Evolutionary conservation across 2,329 filamentous ascomycete species (phyloP).

Genomic region (Aspergillus sp.): DNA sequence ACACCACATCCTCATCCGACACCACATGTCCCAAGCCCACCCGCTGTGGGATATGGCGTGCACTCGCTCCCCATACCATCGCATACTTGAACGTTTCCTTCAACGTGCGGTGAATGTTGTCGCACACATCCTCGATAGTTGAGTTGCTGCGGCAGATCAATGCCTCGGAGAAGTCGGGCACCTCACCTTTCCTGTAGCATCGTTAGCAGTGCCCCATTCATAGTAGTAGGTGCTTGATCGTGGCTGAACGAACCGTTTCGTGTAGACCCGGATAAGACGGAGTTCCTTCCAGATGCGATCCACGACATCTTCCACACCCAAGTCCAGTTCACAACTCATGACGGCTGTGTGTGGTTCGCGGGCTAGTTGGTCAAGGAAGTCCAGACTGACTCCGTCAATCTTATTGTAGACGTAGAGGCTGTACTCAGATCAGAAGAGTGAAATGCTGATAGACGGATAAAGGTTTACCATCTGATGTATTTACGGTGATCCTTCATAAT

Average conservation of each 20-base stretch:
- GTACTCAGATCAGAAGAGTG: background rate
- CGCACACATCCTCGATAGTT: constrained; percentile 95
- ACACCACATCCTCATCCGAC: constrained; percentile 68
- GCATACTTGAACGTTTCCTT: constrained; percentile 99
- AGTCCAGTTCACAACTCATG: constrained; percentile 95
- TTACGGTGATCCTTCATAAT: constrained; percentile 99
- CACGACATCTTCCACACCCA: constrained; percentile 90
- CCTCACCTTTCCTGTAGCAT: constrained; percentile 71
- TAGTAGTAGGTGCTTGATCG: background rate
- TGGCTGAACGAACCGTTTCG: constrained; percentile 63
- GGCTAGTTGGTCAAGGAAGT: constrained; percentile 89
- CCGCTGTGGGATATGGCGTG: constrained; percentile 88
- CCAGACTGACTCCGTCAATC: constrained; percentile 90
- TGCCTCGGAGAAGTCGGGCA: constrained; percentile 87
- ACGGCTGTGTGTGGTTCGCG: constrained; percentile 92
- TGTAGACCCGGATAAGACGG: constrained; percentile 87
- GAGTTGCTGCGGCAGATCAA: constrained; percentile 87
- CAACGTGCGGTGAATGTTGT: constrained; percentile 86
- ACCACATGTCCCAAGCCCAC: constrained; percentile 85
- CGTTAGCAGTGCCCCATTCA: constrained; percentile 8
- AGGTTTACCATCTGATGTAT: constrained; percentile 74
- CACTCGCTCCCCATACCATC: constrained; percentile 95
- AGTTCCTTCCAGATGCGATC: constrained; percentile 95
- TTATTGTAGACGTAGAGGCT: constrained; percentile 99
- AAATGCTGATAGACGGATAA: background rate